Evolutionary conservation across 1,284 basidiomycete genomes (phyloP), one percentile per base, ranked within the genome.

Genomic region (Trichosporon ovoides): DNA sequence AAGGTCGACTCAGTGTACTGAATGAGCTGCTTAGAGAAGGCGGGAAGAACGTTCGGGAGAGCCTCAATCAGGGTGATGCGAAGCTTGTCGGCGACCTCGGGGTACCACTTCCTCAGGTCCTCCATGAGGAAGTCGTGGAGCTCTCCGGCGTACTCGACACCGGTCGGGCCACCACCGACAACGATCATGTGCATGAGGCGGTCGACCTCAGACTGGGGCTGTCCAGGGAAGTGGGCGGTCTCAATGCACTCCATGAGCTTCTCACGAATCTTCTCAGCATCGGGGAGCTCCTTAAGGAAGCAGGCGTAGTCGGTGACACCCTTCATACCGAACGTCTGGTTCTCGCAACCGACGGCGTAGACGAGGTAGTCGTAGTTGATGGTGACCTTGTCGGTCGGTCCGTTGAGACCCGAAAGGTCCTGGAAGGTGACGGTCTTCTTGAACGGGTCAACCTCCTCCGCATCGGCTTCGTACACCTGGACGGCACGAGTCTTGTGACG

Each of bases 301-400:
- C 90, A 93, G 2, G 90, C 89, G 74, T 97, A 80, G 75, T 89
- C 91, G 77, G 87, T 83, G 18, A 98, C 93, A 69, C 95, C 95
- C 50, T 91, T 89, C 68, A 98, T 98, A 61, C 91, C 92, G 76
- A 98, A 98, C 0, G 95, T 98, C 79, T 98, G 93, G 74, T 81
- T 83, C 79, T 97, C 93, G 0, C 92, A 92, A 33, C 95, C 95
- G 61, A 97, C 90, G 22, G 90, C 92, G 77, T 90, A 94, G 33
- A 98, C 88, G 59, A 98, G 87, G 78, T 98, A 97, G 80, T 98
- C 95, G 81, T 94, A 98, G 10, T 84, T 81, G 69, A 98, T 87
- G 13, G 89, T 91, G 38, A 85, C 89, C 7, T 84, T 79, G 4
- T 83, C 84, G 7, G 86, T 82, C 20, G 78, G 74, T 24, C 88